Evolutionary conservation across 1,139 yeast genomes (phyloP).

Genomic region (Geotrichum siamense): DNA sequence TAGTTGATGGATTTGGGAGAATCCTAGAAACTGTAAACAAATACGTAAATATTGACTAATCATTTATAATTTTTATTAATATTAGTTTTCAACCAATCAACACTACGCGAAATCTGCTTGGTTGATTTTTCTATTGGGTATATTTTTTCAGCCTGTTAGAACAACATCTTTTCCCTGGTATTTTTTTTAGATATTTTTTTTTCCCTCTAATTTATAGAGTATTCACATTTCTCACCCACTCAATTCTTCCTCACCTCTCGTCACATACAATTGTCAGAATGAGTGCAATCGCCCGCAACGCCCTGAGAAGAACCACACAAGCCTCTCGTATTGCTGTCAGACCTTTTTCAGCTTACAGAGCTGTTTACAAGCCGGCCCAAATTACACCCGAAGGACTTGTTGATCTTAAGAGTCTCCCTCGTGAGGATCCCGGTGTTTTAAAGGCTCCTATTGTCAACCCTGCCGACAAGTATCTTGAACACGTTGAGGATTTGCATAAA

Average conservation of each 20-base stretch:
- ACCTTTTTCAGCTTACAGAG: conserved; percentile 11
- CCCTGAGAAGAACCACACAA: conserved; percentile 7
- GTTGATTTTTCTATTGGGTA: neutral
- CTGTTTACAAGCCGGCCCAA: conserved; percentile 21
- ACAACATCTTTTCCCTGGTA: conserved; percentile 1
- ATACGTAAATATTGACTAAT: neutral
- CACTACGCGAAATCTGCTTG: neutral
- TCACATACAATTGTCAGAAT: conserved; percentile 1
- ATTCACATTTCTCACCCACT: neutral
- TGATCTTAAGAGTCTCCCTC: conserved; percentile 31
- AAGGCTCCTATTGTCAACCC: conserved; percentile 67
- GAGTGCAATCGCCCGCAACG: conserved; percentile 14
- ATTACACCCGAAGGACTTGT: conserved; percentile 32
- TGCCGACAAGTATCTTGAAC: conserved; percentile 64
- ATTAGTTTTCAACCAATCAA: conserved; percentile 11
- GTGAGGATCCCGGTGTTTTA: conserved; percentile 35
- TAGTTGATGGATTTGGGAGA: neutral
- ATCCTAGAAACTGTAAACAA: neutral
- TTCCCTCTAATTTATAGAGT: no score
- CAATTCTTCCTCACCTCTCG: neutral
- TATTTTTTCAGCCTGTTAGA: conserved; percentile 2
- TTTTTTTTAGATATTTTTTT: neutral
- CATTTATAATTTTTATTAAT: neutral
- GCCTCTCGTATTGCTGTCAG: conserved; percentile 7
- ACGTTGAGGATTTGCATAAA: conserved; percentile 68